Percentiles rank a stretch among this genome's conserved stretches.
Conservation (phyloP, 208 protist species). For the Leishmania major region DNA sequence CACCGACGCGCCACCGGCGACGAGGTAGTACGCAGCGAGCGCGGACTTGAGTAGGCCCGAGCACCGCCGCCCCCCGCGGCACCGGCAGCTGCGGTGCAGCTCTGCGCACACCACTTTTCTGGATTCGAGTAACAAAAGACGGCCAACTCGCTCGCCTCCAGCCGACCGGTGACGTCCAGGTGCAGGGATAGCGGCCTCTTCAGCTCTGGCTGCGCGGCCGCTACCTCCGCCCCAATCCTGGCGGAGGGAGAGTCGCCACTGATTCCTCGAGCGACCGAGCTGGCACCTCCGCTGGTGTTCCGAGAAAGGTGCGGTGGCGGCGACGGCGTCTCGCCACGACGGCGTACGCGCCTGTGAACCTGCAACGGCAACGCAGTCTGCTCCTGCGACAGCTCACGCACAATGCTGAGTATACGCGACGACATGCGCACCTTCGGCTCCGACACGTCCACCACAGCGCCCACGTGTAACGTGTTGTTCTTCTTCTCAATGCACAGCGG, state of each 20-base stretch:
- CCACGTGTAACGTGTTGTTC: constrained; percentile 33
- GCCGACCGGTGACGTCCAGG: constrained; percentile 57
- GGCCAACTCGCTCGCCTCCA: constrained; percentile 46
- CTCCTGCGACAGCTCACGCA: constrained; percentile 62
- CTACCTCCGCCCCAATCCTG: background rate
- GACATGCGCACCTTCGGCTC: constrained; percentile 66
- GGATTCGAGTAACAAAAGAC: constrained; percentile 45
- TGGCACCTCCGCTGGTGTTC: too few relatives aligned
- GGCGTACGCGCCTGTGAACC: background rate
- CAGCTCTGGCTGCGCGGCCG: background rate
- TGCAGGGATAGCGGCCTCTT: constrained; percentile 21
- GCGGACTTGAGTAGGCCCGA: constrained; percentile 5
- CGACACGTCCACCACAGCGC: constrained; percentile 68
- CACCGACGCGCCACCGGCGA: constrained; percentile 15
- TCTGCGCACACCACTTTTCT: constrained; percentile 4
- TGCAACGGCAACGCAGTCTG: constrained; percentile 27
- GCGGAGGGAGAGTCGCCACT: background rate
- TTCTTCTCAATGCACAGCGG: constrained; percentile 59
- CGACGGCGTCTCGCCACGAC: background rate
- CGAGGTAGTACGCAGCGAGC: constrained; percentile 1
- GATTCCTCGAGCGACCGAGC: background rate
- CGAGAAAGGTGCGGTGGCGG: background rate
- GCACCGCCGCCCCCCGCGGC: background rate
- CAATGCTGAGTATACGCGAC: constrained; percentile 64
- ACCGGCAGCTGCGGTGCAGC: background rate